These are phyloP conservation scores for Ocimum tenuiflorum DNA, from an alignment of 257 asterid genomes.

Conservation along the genomic window DNA sequence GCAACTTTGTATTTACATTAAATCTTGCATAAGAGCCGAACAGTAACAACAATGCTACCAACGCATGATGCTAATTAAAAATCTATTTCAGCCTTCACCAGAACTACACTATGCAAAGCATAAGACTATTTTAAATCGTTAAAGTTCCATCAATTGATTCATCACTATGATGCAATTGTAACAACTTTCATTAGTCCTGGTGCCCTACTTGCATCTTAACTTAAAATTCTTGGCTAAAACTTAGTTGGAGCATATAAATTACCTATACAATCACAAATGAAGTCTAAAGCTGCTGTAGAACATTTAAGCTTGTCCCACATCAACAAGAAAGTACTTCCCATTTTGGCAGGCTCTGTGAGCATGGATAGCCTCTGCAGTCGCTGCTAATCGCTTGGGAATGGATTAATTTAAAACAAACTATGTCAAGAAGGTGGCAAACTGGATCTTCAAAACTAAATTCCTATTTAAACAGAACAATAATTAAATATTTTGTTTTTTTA, in stretches of 20 bases:
- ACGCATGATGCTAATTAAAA: neutral
- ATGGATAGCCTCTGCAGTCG: conserved; percentile 7
- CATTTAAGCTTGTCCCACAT: neutral
- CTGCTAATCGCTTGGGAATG: neutral
- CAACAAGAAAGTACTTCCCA: conserved; percentile 1
- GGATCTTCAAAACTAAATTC: neutral
- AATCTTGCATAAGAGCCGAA: neutral
- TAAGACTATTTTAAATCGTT: neutral
- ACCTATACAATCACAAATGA: conserved; percentile 9
- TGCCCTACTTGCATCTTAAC: neutral
- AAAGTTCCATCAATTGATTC: neutral
- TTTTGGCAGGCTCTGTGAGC: neutral
- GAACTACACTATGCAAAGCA: neutral
- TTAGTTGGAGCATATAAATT: neutral
- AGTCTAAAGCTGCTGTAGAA: conserved; percentile 1
- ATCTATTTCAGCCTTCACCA: neutral
- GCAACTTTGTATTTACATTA: neutral
- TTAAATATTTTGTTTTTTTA: neutral
- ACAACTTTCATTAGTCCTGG: neutral
- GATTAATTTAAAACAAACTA: too few species aligned
- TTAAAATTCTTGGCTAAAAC: neutral
- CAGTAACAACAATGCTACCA: neutral
- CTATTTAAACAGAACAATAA: too few species aligned
- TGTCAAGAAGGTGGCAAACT: neutral
- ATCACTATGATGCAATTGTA: neutral